These are phyloP conservation scores for Curvularia verruculosa DNA, from an alignment of 2,329 filamentous ascomycete species.

Conservation along the genomic window DNA sequence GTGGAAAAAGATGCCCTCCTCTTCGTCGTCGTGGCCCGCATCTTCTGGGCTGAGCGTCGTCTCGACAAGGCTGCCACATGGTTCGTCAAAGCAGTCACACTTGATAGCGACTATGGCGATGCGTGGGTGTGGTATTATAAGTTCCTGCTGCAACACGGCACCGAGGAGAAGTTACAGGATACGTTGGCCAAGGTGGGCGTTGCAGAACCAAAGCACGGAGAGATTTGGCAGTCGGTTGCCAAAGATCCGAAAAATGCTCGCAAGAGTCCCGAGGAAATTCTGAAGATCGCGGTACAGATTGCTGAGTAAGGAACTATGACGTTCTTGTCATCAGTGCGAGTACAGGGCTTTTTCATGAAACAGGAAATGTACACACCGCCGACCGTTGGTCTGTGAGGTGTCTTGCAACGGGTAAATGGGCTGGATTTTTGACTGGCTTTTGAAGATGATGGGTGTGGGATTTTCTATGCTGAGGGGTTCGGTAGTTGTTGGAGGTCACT, in stretches of 20 bases:
- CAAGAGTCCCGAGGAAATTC: constrained; percentile 76
- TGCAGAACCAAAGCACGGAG: constrained; percentile 89
- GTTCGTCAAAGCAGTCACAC: constrained; percentile 94
- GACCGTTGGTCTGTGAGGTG: neutral
- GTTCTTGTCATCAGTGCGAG: neutral
- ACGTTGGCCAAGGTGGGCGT: constrained; percentile 79
- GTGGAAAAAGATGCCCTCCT: constrained; percentile 89
- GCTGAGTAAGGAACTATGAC: constrained; percentile 49
- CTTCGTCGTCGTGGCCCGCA: constrained; percentile 89
- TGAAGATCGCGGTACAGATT: constrained; percentile 75
- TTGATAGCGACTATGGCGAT: constrained; percentile 87
- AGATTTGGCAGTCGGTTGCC: constrained; percentile 83
- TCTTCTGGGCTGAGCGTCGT: constrained; percentile 93
- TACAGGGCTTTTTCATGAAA: neutral
- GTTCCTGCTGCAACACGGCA: constrained; percentile 90
- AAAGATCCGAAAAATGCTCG: constrained; percentile 85
- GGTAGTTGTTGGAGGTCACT: neutral
- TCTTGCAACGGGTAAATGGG: too few relatives aligned
- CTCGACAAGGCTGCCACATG: constrained; percentile 94
- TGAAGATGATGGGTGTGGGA: too few relatives aligned
- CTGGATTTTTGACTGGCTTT: neutral
- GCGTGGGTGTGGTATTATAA: constrained; percentile 99
- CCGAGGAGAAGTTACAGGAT: constrained; percentile 87
- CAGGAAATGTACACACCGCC: neutral
- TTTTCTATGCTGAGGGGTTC: neutral